These are phyloP conservation scores for Trematosphaeria pertusa DNA, from an alignment of 2,329 filamentous ascomycete species.

Conservation along the genomic window DNA sequence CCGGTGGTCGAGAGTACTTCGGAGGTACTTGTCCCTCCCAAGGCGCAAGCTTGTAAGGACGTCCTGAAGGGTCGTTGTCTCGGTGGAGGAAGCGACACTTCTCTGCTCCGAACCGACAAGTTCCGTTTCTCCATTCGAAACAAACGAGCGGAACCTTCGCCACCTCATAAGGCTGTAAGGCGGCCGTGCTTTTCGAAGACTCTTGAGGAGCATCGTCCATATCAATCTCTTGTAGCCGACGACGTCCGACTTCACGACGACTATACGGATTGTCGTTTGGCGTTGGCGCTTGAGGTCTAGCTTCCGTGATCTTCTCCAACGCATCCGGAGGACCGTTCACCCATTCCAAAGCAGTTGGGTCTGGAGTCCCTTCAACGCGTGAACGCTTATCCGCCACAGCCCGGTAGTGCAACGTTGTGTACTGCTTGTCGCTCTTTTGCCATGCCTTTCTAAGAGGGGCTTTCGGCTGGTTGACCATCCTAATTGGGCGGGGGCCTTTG, in stretches of 20 bases:
- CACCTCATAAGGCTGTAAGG: constrained; percentile 28
- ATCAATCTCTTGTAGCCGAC: constrained; percentile 19
- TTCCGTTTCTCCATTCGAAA: constrained; percentile 32
- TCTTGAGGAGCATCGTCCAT: constrained; percentile 1
- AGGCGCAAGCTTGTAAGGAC: constrained; percentile 21
- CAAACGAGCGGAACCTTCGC: constrained; percentile 41
- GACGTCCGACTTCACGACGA: constrained; percentile 29
- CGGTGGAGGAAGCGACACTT: constrained; percentile 39
- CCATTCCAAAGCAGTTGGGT: constrained; percentile 30
- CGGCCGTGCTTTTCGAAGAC: neutral
- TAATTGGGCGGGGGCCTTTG: constrained; percentile 24
- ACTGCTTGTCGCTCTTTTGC: constrained; percentile 24
- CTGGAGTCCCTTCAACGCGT: constrained; percentile 33
- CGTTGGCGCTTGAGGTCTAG: neutral
- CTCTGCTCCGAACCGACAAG: constrained; percentile 24
- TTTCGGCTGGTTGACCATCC: constrained; percentile 33
- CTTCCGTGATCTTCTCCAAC: neutral
- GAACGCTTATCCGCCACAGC: constrained; percentile 27
- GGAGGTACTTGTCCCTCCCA: constrained; percentile 24
- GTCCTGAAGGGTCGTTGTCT: constrained; percentile 25
- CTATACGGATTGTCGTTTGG: constrained; percentile 27
- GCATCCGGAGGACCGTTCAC: constrained; percentile 26
- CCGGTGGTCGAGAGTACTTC: constrained; percentile 35
- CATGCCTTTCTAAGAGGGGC: constrained; percentile 13
- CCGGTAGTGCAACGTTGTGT: constrained; percentile 23